Evolutionary conservation across 345 rosid genomes (phyloP), one percentile per base, ranked within the genome.

Genomic region (Citrus medica): DNA sequence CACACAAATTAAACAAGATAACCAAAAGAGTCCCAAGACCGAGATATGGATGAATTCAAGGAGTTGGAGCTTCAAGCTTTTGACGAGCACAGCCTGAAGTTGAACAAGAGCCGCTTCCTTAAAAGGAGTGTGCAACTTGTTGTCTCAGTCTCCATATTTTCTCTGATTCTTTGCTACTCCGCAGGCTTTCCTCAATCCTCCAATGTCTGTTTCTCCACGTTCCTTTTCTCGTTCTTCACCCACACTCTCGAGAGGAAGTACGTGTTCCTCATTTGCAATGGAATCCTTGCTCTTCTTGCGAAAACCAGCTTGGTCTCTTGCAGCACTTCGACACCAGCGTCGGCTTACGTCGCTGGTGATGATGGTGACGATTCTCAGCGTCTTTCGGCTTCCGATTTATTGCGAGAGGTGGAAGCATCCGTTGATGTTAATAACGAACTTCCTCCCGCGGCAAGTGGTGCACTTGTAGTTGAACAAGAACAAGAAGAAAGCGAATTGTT

Each of bases 241-340:
- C 87, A 40, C 59, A 42, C 78, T 19, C 76, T 89, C 1, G 90
- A 89, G 72, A 83, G 88, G 48, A 91, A 89, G 75, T 91, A 82
- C 80, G 78, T 86, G 87, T 88, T 91, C 83, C 82, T 91, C 28
- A 51, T 89, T 3, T 91, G 87, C 73, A 89, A 88, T 69, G 92
- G 85, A 17, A 91, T 89, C 87, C 84, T 91, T 28, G 89, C 88
- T 66, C 60, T 89, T 77, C 88, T 89, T 35, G 87, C 83, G 40
- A 85, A 68, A 75, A 81, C 51, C 51, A 13, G 25, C 58, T 74
- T 77, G 3, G 25, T 62, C 62, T 80, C 76, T 38, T 17, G 9
- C 51, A 9, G 38, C 35, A 30, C 82, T 33, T 78, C 88, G 4
- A 16, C 75, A 22, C 33, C 28, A 32, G 27, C 10, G 5, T 59